Conservation (phyloP, 768 basidiomycete genomes). For the Hysterangium stoloniferum region DNA sequence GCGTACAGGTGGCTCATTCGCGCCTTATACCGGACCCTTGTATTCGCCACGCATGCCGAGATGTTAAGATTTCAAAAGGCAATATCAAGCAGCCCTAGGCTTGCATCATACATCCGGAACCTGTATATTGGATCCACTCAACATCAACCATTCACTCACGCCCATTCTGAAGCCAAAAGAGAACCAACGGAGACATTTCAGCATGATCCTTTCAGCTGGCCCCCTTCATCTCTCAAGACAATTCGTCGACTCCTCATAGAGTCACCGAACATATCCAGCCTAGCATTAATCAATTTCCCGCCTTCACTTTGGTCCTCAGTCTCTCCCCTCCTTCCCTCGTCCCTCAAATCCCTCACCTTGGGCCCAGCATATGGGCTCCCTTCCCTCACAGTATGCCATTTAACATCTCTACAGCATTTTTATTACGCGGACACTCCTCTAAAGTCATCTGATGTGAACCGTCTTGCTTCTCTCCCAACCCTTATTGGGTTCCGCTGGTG, state of each 20-base stretch:
- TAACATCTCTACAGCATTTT: neutral
- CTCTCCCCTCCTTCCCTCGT: constrained; percentile 1
- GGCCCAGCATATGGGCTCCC: constrained; percentile 7
- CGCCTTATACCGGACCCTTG: neutral
- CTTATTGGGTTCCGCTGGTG: constrained; percentile 6
- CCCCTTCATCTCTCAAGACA: neutral
- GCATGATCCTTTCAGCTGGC: constrained; percentile 1
- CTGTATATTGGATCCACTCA: constrained; percentile 6
- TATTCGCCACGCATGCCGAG: neutral
- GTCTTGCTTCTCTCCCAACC: constrained; percentile 1
- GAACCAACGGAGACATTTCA: neutral
- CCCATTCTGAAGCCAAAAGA: too few species aligned
- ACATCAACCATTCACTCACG: neutral
- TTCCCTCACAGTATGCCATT: constrained; percentile 1
- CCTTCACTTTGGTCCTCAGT: constrained; percentile 4
- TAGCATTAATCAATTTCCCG: constrained; percentile 7
- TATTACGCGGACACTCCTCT: constrained; percentile 10
- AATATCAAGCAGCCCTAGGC: constrained; percentile 1
- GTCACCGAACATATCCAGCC: constrained; percentile 1
- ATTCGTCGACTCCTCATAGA: constrained; percentile 1
- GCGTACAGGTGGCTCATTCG: constrained; percentile 6
- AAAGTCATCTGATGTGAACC: constrained; percentile 5
- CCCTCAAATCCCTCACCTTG: constrained; percentile 3
- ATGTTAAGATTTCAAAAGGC: neutral
- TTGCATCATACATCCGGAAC: neutral